Conservation (phyloP, 345 rosid species). For the Brassica cretica region DNA sequence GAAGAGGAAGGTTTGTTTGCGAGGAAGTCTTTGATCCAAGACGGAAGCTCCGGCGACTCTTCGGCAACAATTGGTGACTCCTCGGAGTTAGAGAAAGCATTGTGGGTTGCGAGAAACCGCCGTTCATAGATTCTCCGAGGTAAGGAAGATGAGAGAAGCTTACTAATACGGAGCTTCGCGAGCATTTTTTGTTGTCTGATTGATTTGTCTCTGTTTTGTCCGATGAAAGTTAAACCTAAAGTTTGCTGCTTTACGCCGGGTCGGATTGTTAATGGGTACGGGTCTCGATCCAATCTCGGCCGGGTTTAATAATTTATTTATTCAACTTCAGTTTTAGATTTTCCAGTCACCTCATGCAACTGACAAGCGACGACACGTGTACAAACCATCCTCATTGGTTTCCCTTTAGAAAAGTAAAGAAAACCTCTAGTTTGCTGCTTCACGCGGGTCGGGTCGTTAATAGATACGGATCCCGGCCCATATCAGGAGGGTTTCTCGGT, state of each 20-base stretch:
- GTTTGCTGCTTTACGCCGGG: neutral
- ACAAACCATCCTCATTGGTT: too few relatives aligned
- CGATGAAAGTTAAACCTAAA: neutral
- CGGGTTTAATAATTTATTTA: too few relatives aligned
- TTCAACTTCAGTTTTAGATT: too few relatives aligned
- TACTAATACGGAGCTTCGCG: neutral
- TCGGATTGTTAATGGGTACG: neutral
- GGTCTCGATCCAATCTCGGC: too few relatives aligned
- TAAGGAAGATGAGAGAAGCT: neutral
- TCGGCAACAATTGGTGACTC: neutral
- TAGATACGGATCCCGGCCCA: too few relatives aligned
- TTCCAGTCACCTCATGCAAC: too few relatives aligned
- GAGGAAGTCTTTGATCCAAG: slow-evolving; percentile 56
- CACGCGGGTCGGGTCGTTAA: too few relatives aligned
- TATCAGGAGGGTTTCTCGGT: too few relatives aligned
- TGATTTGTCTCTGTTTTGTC: neutral
- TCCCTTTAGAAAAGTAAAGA: too few relatives aligned
- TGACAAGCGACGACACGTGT: too few relatives aligned
- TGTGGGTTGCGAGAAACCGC: neutral
- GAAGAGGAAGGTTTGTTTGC: slow-evolving; percentile 32
- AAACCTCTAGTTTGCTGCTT: too few relatives aligned
- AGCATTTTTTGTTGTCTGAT: neutral
- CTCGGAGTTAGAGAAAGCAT: neutral
- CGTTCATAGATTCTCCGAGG: neutral
- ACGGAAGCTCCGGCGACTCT: slow-evolving; percentile 70